phyloP scores from a whole-genome alignment of 441 rosid genomes.

The Aquilaria agallochum region DNA sequence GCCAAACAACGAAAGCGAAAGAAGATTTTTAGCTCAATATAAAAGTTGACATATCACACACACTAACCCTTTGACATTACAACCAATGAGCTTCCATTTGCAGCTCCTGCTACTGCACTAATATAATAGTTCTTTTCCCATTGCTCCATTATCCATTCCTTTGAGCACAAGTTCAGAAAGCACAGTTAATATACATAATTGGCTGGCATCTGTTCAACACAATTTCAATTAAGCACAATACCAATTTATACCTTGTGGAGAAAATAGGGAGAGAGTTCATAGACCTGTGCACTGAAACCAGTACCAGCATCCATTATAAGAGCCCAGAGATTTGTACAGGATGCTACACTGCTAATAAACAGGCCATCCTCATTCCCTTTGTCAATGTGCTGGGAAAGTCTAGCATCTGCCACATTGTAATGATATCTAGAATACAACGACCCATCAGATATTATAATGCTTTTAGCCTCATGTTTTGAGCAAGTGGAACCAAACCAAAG shows the following conservation, averaged over 20 bases:
- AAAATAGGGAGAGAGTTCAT: conserved; percentile 54
- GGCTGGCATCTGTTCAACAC: too few relatives aligned
- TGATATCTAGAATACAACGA: conserved; percentile 50
- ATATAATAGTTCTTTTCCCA: conserved; percentile 95
- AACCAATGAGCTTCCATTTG: conserved; percentile 77
- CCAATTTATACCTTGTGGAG: conserved; percentile 51
- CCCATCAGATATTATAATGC: not conserved
- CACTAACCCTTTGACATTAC: conserved; percentile 91
- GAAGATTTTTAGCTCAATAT: not conserved
- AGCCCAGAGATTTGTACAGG: conserved; percentile 66
- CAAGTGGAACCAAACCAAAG: too few relatives aligned
- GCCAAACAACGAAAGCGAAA: not conserved
- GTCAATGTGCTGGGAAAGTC: conserved; percentile 60
- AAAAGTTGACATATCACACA: conserved; percentile 1
- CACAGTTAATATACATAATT: not conserved
- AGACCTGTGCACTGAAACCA: conserved; percentile 64
- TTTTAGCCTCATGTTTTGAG: too few relatives aligned
- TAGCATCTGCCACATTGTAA: conserved; percentile 64
- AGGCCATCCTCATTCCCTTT: conserved; percentile 70
- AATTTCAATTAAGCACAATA: not conserved
- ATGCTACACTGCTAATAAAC: conserved; percentile 64
- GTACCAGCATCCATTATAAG: conserved; percentile 84
- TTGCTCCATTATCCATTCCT: conserved; percentile 99
- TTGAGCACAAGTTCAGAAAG: conserved; percentile 10
- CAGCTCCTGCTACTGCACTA: conserved; percentile 79